Evolutionary conservation across 2,329 filamentous ascomycete species (phyloP).

Genomic region (Fusarium sp.): DNA sequence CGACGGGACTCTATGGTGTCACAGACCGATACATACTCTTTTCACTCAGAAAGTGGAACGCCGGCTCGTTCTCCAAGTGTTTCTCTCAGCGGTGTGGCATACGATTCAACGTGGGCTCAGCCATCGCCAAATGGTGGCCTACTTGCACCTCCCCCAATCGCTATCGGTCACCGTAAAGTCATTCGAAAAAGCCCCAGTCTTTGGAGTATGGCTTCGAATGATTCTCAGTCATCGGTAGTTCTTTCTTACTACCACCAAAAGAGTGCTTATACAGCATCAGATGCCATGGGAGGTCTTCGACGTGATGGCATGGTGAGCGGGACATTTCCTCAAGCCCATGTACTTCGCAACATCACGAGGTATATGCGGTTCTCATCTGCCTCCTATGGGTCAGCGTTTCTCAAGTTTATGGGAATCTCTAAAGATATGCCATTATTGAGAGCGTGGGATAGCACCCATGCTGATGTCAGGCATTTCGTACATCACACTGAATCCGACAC

Average conservation of each 20-base stretch:
- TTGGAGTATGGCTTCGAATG: constrained; percentile 69
- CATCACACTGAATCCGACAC: constrained; percentile 69
- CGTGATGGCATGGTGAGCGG: constrained; percentile 66
- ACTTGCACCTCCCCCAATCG: constrained; percentile 35
- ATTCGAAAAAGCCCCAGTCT: constrained; percentile 62
- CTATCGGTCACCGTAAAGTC: constrained; percentile 40
- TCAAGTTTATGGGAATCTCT: constrained; percentile 71
- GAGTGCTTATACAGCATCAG: constrained; percentile 60
- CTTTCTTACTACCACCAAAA: constrained; percentile 61
- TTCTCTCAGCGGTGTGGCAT: constrained; percentile 41
- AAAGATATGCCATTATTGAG: constrained; percentile 59
- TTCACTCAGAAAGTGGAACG: constrained; percentile 59
- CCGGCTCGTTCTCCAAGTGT: constrained; percentile 58
- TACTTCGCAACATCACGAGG: constrained; percentile 70
- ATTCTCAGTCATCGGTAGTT: constrained; percentile 65
- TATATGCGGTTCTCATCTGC: constrained; percentile 76
- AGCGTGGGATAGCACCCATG: constrained; percentile 62
- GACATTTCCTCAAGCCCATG: constrained; percentile 68
- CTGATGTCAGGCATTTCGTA: constrained; percentile 71
- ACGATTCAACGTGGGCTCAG: constrained; percentile 39
- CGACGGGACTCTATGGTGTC: constrained; percentile 66
- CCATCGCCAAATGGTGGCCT: constrained; percentile 28
- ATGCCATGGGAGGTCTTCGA: constrained; percentile 61
- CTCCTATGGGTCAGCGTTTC: constrained; percentile 72
- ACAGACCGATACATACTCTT: constrained; percentile 65